Percentiles rank a stretch among this genome's conserved stretches.
Conservation (phyloP, 192 early-diverging fungal genomes). For the Gigaspora rosea region DNA sequence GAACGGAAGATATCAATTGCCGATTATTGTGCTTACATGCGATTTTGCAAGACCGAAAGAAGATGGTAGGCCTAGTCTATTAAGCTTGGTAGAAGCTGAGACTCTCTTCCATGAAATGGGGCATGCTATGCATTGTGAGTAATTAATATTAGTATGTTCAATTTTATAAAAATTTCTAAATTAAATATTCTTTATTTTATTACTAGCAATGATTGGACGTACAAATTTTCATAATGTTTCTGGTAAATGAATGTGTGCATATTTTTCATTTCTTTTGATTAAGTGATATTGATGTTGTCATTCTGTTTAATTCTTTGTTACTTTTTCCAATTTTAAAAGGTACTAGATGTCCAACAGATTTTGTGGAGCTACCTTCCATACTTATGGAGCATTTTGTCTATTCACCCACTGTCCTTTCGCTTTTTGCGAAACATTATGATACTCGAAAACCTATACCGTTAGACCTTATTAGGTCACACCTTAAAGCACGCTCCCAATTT, state of each 20-base stretch:
- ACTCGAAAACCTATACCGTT: conserved; percentile 64
- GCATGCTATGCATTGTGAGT: conserved; percentile 90
- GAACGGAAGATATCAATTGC: conserved; percentile 62
- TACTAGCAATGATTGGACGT: conserved; percentile 78
- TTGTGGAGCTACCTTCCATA: conserved; percentile 97
- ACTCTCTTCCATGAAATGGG: conserved; percentile 99
- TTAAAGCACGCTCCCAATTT: conserved; percentile 56
- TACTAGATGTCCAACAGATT: conserved; percentile 91
- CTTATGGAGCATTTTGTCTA: conserved; percentile 91
- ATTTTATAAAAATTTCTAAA: not conserved
- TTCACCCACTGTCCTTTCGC: conserved; percentile 67
- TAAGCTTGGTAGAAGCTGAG: conserved; percentile 85
- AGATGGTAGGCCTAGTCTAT: conserved; percentile 56
- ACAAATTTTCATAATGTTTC: conserved; percentile 97
- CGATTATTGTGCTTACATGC: conserved; percentile 74
- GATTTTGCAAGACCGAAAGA: conserved; percentile 58
- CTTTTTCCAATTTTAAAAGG: conserved; percentile 45
- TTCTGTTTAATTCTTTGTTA: not conserved
- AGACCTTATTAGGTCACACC: conserved; percentile 54
- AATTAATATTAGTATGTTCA: not conserved
- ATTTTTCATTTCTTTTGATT: not conserved
- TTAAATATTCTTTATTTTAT: conserved; percentile 6
- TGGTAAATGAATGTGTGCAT: not conserved
- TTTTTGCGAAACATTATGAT: conserved; percentile 76
- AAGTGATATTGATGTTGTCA: not conserved